A percentile compares a stretch with the other conserved stretches of the same genome.
Conservation (phyloP, 352 stramenopile genomes). For the Thalassiosira hispida region DNA sequence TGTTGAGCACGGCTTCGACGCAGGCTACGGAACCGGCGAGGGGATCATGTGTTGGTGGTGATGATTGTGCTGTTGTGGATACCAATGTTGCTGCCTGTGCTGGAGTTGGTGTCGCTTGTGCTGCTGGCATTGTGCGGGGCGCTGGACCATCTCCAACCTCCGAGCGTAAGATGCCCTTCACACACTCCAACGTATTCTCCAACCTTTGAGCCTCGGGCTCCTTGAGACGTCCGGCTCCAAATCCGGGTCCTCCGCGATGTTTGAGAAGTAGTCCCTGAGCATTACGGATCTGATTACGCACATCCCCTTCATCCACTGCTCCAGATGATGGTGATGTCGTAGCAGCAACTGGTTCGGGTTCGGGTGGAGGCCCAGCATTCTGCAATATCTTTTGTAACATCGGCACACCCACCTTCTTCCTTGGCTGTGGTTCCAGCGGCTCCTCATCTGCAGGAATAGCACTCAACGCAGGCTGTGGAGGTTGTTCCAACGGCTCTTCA, state of each 20-base stretch:
- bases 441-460: slow-evolving; percentile 1
- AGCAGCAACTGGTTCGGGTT: not conserved
- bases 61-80: not conserved
- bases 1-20: slow-evolving; percentile 71
- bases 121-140: not conserved
- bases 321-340: not conserved
- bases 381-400: not conserved
- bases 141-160: too few species aligned
- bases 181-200: slow-evolving; percentile 59
- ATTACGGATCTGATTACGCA: slow-evolving; percentile 60
- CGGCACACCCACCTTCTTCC: not conserved
- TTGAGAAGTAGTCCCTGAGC: slow-evolving; percentile 83
- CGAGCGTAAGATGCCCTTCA: slow-evolving; percentile 56
- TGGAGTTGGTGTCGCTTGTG: not conserved
- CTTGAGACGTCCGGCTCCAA: slow-evolving; percentile 75
- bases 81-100: not conserved
- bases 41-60: slow-evolving; percentile 20
- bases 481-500: slow-evolving; percentile 4
- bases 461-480: not conserved
- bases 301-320: slow-evolving; percentile 49
- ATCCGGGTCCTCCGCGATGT: slow-evolving; percentile 82
- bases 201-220: slow-evolving; percentile 65
- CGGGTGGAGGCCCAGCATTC: slow-evolving; percentile 6
- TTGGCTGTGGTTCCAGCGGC: too few species aligned
- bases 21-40: slow-evolving; percentile 67